These are phyloP conservation scores for Xylaria sp. DNA, from an alignment of 2,329 filamentous ascomycete species.

Conservation along the genomic window DNA sequence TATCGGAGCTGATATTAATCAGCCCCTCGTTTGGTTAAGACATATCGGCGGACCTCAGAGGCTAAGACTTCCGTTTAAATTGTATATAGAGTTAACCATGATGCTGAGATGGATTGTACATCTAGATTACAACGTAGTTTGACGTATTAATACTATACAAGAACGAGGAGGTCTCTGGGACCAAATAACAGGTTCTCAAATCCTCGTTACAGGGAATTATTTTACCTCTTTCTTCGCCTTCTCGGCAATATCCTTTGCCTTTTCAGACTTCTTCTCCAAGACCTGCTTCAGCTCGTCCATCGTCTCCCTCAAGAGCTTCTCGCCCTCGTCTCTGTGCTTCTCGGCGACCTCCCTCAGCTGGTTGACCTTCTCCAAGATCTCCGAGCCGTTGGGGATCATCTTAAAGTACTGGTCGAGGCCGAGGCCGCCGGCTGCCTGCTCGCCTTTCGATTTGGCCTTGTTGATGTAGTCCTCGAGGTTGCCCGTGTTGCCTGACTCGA, in stretches of 20 bases:
- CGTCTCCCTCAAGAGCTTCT: slow-evolving; percentile 72
- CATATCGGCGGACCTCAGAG: too few species aligned
- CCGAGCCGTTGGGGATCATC: slow-evolving; percentile 66
- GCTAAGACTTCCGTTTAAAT: too few species aligned
- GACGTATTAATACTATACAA: neutral
- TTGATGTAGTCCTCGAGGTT: slow-evolving; percentile 67
- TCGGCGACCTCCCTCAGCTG: slow-evolving; percentile 68
- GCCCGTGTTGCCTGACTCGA: slow-evolving; percentile 64
- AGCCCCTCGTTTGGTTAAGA: too few species aligned
- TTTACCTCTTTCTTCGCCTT: slow-evolving; percentile 57
- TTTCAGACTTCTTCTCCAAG: slow-evolving; percentile 62
- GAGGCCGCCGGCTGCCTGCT: slow-evolving; percentile 45
- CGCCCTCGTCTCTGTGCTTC: slow-evolving; percentile 72
- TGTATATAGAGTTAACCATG: too few species aligned
- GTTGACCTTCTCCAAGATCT: slow-evolving; percentile 69
- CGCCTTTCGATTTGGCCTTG: slow-evolving; percentile 62
- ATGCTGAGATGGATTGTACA: neutral
- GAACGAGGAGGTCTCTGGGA: neutral
- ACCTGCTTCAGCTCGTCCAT: slow-evolving; percentile 70
- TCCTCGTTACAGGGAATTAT: slow-evolving; percentile 26
- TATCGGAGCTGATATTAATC: too few species aligned
- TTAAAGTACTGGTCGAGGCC: slow-evolving; percentile 67
- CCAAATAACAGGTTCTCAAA: neutral
- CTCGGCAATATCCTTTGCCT: slow-evolving; percentile 64
- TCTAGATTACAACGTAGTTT: neutral